Base-by-base conservation (phyloP, 2,329 filamentous ascomycete genomes). In the Stagonosporopsis chrysanthemi region DNA sequence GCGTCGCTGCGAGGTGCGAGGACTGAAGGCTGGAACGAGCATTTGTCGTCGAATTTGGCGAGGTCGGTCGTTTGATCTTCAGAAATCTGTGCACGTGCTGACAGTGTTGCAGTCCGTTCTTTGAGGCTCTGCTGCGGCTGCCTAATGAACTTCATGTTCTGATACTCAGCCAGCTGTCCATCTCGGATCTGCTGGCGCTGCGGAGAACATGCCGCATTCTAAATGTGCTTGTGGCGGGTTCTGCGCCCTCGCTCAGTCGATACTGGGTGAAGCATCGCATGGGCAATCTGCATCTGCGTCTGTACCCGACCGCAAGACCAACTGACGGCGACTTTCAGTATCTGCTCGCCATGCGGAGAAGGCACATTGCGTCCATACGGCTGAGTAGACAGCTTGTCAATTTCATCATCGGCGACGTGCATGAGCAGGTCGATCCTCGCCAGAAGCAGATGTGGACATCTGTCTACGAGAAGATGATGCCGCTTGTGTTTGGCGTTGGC, bases 391-490 rank as follows among this genome's bases (percentile, higher is more conserved):
- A 73, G 46, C 67, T 76, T 46, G 69, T 69, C 48, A 64, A 74
- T 52, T 70, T 71, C 50, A 65, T 76, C 4, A 60, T 73, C 19
- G 65, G 67, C 40, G 71, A 75, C 49, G 65, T 68, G 14, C 56
- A 70, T 26, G 64, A 67, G 52, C 65, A 68, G 36, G 58, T 60
- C 28, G 70, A 62, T 35, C 60, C 67, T 35, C 67, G 71, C 8
- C 69, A 71, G 36, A 65, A 65, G 42, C 70, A 73, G 58, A 57
- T 74, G 54, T 75, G 73, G 74, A 67, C 65, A 3, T 73, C 72
- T 6, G 69, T 75, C 52, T 75, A 74, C 51, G 70, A 75, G 39
- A 69, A 71, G 52, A 72, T 75, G 70, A 70, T 75, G 39, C 72
- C 73, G 19, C 62, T 76, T 22, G 72, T 75, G 14, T 75, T 76